phyloP scores from a whole-genome alignment of 2,329 filamentous ascomycete species.

The Remersonia thermophila region DNA sequence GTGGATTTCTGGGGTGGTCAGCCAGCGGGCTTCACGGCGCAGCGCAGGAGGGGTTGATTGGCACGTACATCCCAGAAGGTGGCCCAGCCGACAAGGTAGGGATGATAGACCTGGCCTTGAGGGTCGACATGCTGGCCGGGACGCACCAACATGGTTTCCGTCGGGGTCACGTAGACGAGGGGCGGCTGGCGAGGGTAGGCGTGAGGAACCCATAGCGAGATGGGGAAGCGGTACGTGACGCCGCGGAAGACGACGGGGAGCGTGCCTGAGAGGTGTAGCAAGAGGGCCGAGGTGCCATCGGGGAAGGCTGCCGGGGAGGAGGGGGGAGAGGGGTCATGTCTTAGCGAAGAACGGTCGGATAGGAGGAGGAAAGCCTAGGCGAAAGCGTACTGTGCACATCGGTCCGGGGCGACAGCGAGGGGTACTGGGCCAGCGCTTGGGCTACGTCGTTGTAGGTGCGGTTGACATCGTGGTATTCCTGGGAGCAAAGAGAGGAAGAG shows the following conservation, averaged over 20 bases:
- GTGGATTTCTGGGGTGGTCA: slow-evolving; percentile 54
- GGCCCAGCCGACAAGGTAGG: slow-evolving; percentile 82
- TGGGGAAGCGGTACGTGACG: slow-evolving; percentile 77
- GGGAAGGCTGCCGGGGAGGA: slow-evolving; percentile 59
- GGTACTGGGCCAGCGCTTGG: slow-evolving; percentile 65
- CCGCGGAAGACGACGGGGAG: slow-evolving; percentile 86
- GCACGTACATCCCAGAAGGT: slow-evolving; percentile 72
- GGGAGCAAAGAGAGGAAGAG: slow-evolving; percentile 4
- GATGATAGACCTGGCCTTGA: slow-evolving; percentile 89
- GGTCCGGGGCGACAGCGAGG: slow-evolving; percentile 71
- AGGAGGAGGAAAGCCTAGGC: slow-evolving; percentile 2
- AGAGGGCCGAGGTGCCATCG: slow-evolving; percentile 72
- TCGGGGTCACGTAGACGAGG: slow-evolving; percentile 78
- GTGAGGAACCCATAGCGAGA: slow-evolving; percentile 88
- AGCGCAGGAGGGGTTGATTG: too few relatives aligned
- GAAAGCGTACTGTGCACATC: slow-evolving; percentile 90
- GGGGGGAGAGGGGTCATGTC: neutral
- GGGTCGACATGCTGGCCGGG: slow-evolving; percentile 91
- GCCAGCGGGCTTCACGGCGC: slow-evolving; percentile 10
- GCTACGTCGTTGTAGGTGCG: slow-evolving; percentile 87
- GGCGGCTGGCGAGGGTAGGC: slow-evolving; percentile 78
- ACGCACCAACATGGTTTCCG: slow-evolving; percentile 75
- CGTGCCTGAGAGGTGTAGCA: slow-evolving; percentile 77
- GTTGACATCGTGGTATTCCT: slow-evolving; percentile 92
- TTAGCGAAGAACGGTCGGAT: slow-evolving; percentile 6